phyloP scores from a whole-genome alignment of 768 basidiomycete species.

The Suillus spraguei region DNA sequence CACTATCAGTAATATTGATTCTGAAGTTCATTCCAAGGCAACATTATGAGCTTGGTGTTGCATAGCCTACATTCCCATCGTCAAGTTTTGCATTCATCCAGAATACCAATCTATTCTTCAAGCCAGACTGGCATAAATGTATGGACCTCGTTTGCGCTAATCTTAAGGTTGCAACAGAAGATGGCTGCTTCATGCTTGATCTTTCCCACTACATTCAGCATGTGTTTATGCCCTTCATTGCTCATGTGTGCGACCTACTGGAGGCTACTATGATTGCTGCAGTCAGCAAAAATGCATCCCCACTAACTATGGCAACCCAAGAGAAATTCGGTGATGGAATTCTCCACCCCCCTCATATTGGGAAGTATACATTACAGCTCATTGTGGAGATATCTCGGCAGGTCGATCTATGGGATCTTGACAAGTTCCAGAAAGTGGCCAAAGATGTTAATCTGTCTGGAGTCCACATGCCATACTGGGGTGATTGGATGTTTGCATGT shows the following conservation, averaged over 20 bases:
- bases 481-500: constrained; percentile 36
- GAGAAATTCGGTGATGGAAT: constrained; percentile 14
- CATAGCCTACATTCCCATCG: constrained; percentile 31
- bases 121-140: constrained; percentile 29
- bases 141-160: constrained; percentile 31
- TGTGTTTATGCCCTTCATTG: background rate
- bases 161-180: constrained; percentile 30
- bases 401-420: constrained; percentile 27
- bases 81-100: constrained; percentile 24
- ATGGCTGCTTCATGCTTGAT: constrained; percentile 32
- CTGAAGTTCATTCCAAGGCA: constrained; percentile 20
- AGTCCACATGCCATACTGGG: constrained; percentile 35
- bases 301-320: constrained; percentile 10
- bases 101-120: constrained; percentile 28
- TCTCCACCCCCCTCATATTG: background rate
- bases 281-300: constrained; percentile 14
- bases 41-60: constrained; percentile 13
- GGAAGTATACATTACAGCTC: background rate
- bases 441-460: constrained; percentile 14
- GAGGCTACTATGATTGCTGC: constrained; percentile 8
- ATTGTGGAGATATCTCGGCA: background rate
- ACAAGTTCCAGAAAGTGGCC: constrained; percentile 11
- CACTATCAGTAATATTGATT: constrained; percentile 26
- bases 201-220: constrained; percentile 10
- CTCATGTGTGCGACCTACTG: background rate